Percentiles rank a stretch among this genome's conserved stretches.
Evolutionary conservation across 305 asterid species (phyloP).

Genomic region (Galium porrigens): DNA sequence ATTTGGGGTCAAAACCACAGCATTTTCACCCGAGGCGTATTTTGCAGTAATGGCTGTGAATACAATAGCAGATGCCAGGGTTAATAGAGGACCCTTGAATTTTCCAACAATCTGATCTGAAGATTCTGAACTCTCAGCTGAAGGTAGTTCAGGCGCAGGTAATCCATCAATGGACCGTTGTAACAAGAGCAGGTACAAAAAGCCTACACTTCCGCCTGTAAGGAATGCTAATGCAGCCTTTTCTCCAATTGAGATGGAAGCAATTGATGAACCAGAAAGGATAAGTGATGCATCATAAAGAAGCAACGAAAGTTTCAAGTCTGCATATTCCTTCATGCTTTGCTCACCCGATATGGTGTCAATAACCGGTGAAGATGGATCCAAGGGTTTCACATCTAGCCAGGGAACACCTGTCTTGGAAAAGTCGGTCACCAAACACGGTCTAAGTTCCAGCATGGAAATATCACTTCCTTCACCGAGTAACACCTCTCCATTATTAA

Average conservation of each 20-base stretch:
- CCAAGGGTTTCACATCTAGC: conserved; percentile 11
- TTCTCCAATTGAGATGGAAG: conserved; percentile 31
- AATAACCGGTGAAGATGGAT: conserved; percentile 17
- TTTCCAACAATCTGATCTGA: conserved; percentile 21
- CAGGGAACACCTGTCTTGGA: conserved; percentile 28
- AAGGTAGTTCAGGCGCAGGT: conserved; percentile 30
- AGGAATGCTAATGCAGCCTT: conserved; percentile 43
- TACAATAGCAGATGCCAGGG: conserved; percentile 35
- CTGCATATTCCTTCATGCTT: conserved; percentile 72
- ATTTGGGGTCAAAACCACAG: conserved; percentile 33
- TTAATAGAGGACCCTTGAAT: conserved; percentile 29
- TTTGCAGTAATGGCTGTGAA: conserved; percentile 25
- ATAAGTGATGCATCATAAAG: conserved; percentile 50
- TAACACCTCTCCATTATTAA: conserved; percentile 43
- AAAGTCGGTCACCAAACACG: conserved; percentile 33
- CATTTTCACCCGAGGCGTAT: conserved; percentile 35
- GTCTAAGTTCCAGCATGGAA: conserved; percentile 62
- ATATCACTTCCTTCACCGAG: conserved; percentile 60
- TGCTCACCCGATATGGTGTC: conserved; percentile 34
- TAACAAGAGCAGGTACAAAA: conserved; percentile 44
- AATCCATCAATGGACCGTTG: conserved; percentile 69
- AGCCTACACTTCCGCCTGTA: conserved; percentile 59
- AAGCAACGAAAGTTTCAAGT: conserved; percentile 54
- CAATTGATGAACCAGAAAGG: conserved; percentile 40
- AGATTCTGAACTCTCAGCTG: conserved; percentile 19